Percentiles rank a stretch among this genome's conserved stretches.
These are phyloP conservation scores for Bathelium albidoporum DNA, from an alignment of 495 filamentous ascomycete species.

Conservation along the genomic window DNA sequence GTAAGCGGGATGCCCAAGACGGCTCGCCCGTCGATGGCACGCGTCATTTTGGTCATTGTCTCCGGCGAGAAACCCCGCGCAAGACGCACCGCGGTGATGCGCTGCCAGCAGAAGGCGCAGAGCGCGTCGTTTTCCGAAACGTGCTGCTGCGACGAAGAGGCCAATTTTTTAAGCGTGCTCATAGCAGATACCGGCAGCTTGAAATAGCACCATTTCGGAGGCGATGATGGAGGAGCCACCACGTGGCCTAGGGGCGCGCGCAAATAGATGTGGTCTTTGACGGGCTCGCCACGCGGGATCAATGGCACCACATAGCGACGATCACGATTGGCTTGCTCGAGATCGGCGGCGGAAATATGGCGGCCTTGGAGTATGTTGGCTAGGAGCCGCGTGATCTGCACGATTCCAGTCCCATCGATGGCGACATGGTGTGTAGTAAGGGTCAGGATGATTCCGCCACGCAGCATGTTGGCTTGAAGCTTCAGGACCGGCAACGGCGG, in stretches of 20 bases:
- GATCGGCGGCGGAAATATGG: conserved; percentile 5
- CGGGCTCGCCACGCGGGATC: conserved; percentile 22
- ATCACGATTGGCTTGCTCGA: conserved; percentile 30
- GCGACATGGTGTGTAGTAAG: conserved; percentile 36
- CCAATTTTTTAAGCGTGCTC: not conserved
- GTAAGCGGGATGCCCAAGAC: conserved; percentile 24
- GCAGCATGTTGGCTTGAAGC: conserved; percentile 32
- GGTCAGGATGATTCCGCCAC: conserved; percentile 27
- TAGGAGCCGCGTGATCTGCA: conserved; percentile 30
- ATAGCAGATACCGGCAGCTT: conserved; percentile 3
- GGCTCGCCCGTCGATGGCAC: conserved; percentile 33
- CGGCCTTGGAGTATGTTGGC: conserved; percentile 25
- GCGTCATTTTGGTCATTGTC: conserved; percentile 24
- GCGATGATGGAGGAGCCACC: not conserved
- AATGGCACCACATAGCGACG: conserved; percentile 27
- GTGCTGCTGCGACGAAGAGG: conserved; percentile 8
- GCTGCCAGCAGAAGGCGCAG: conserved; percentile 30
- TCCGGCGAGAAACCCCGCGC: conserved; percentile 11
- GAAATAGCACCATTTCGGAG: conserved; percentile 1
- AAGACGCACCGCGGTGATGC: conserved; percentile 15
- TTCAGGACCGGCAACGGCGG: conserved; percentile 26
- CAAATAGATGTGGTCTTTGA: conserved; percentile 29
- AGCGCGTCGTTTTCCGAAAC: conserved; percentile 26
- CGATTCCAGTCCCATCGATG: conserved; percentile 32
- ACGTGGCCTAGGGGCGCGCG: not conserved